phyloP scores from a whole-genome alignment of 164 flowering plant species.

The Stephania japonica region DNA sequence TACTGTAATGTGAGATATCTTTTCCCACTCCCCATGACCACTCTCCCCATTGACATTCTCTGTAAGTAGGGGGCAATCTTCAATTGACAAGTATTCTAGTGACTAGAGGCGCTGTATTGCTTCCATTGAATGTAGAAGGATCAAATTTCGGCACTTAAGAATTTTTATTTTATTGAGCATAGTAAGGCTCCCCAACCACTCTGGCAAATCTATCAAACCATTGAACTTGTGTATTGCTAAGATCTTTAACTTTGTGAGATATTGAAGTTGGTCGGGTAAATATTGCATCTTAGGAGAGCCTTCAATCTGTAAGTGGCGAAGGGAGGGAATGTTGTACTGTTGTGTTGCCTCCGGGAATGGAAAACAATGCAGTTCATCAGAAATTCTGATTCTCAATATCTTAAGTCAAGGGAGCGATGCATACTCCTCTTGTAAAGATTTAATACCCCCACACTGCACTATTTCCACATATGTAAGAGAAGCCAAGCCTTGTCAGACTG shows the following conservation, averaged over 20 bases:
- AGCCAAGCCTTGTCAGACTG: neutral
- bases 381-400: neutral
- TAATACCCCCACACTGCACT: neutral
- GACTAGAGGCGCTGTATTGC: neutral
- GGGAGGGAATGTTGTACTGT: neutral
- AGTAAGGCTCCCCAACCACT: conserved; percentile 12
- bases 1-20: neutral
- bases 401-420: neutral
- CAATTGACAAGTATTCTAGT: neutral
- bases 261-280: conserved; percentile 10
- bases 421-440: conserved; percentile 2
- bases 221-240: conserved; percentile 1
- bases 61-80: neutral
- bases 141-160: conserved; percentile 13
- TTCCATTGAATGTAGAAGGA: conserved; percentile 7
- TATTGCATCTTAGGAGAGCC: neutral
- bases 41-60: neutral
- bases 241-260: neutral
- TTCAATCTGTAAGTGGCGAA: neutral
- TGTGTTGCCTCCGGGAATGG: neutral
- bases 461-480: neutral
- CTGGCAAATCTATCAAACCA: conserved; percentile 17
- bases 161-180: conserved; percentile 14
- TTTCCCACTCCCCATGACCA: neutral
- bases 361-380: neutral